Base-by-base conservation (phyloP, 106 monocot genomes). In the Dioscorea zingiberensis region DNA sequence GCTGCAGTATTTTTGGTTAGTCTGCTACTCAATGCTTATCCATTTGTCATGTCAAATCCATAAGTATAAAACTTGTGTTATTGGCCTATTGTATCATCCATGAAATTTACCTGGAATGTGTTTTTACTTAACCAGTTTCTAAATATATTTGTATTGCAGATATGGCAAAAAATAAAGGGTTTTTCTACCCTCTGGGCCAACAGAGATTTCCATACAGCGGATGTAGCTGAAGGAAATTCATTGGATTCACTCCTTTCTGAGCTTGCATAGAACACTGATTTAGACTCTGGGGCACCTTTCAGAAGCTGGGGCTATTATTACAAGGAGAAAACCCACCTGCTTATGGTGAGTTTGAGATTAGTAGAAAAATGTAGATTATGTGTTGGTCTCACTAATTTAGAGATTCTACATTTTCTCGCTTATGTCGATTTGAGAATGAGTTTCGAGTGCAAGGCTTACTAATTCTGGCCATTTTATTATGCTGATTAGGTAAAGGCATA, bases 321-420 rank as follows among this genome's bases (percentile, higher is more conserved):
- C 94, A 21, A n/a, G n/a, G n/a, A n/a, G n/a, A n/a, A n/a, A 95
- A 95, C 70, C 95, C 95, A 76, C 91, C 91, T 75, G 91, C 95
- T 72, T 91, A 85, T 70, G 95, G 95, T 95, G 60, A 80, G 90
- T 24, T n/a, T 64, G 77, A 17, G 13, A 60, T 27, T 48, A 21
- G 8, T 29, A 18, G 18, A 19, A 11, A n/a, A 14, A 59, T 71
- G 21, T 53, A 7, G 30, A 25, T 57, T 58, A 10, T 59, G n/a
- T 58, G 57, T 58, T 58, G 5, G 13, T 58, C 3, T 24, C 23
- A 21, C 18, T 6, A 18, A 12, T n/a, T 62, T 12, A 21, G 62
- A 44, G n/a, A 21, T 13, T 12, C 27, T 26, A 13, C 27, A 27
- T 25, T 27, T 13, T 27, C 2, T 15, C 8, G 16, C 10, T 18